phyloP scores from a whole-genome alignment of 2,329 filamentous ascomycete species.

The Ceratocystis colombiana region DNA sequence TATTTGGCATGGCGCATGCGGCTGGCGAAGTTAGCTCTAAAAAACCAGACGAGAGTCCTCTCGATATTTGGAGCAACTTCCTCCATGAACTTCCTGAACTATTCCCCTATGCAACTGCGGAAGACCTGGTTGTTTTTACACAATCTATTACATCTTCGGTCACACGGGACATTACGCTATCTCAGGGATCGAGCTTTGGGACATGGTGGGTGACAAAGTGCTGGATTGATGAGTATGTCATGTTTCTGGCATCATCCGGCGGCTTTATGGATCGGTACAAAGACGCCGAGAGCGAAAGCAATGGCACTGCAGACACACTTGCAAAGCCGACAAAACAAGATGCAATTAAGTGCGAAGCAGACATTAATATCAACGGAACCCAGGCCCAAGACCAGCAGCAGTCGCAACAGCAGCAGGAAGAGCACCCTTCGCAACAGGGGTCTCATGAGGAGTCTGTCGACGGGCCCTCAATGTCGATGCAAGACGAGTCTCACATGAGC shows the following conservation, averaged over 20 bases:
- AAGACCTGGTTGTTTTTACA: conserved; percentile 66
- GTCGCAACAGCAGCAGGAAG: not conserved
- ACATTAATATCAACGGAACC: not conserved
- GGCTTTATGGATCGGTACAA: conserved; percentile 63
- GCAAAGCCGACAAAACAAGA: not conserved
- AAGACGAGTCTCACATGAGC: conserved; percentile 14
- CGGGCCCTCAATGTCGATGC: not conserved
- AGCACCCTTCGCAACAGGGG: not conserved
- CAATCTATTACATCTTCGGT: conserved; percentile 66
- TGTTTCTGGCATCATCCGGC: conserved; percentile 80
- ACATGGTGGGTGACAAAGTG: conserved; percentile 94
- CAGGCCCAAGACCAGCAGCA: not conserved
- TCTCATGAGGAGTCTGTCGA: not conserved
- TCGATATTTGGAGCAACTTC: conserved; percentile 70
- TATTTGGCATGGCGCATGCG: conserved; percentile 44
- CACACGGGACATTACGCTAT: conserved; percentile 70
- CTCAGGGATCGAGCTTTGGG: conserved; percentile 70
- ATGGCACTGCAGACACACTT: not conserved
- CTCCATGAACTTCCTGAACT: conserved; percentile 56
- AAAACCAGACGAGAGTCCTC: conserved; percentile 43
- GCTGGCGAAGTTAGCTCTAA: not conserved
- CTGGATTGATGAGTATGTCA: conserved; percentile 88
- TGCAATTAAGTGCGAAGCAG: not conserved
- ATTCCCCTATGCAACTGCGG: conserved; percentile 63
- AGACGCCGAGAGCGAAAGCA: conserved; percentile 29